phyloP scores from a whole-genome alignment of 1,284 basidiomycete genomes.

The Apiotrichum montevideense region DNA sequence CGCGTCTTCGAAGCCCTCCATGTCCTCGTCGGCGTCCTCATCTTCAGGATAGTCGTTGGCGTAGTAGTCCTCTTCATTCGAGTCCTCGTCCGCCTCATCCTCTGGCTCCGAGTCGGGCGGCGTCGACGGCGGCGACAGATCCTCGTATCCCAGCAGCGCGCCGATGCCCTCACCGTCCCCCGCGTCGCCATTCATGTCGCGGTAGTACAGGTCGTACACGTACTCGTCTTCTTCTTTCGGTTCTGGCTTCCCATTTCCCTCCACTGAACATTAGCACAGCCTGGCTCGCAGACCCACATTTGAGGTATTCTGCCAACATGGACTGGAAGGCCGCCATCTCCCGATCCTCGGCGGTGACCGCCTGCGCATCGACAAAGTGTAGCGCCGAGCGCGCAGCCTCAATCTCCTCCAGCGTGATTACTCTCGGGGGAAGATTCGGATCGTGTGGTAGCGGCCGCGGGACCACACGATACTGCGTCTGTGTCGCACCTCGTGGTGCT shows the following conservation, averaged over 20 bases:
- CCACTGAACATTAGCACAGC: conserved; percentile 12
- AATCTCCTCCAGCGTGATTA: conserved; percentile 33
- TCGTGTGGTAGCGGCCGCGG: conserved; percentile 20
- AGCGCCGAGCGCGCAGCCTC: conserved; percentile 21
- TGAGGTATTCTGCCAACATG: conserved; percentile 46
- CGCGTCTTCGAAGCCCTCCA: conserved; percentile 35
- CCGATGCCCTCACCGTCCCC: conserved; percentile 8
- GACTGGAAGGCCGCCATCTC: conserved; percentile 46
- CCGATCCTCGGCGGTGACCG: conserved; percentile 25
- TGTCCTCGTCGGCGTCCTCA: conserved; percentile 46
- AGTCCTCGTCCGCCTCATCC: conserved; percentile 49
- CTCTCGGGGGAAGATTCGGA: conserved; percentile 27
- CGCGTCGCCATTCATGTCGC: conserved; percentile 23
- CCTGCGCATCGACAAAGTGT: conserved; percentile 42
- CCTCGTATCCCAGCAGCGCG: conserved; percentile 35
- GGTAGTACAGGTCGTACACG: conserved; percentile 48
- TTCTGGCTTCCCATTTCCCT: conserved; percentile 2
- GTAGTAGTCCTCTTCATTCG: conserved; percentile 48
- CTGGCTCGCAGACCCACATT: conserved; percentile 21
- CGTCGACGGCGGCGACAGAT: conserved; percentile 33
- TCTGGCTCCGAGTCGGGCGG: conserved; percentile 40
- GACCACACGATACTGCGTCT: conserved; percentile 33
- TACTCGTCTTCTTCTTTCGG: conserved; percentile 42
- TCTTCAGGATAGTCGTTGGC: conserved; percentile 49
- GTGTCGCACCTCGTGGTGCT: not conserved